Evolutionary conservation across 2,329 filamentous ascomycete species (phyloP), one percentile per base, ranked within the genome.

Genomic region (Fusarium sp.): DNA sequence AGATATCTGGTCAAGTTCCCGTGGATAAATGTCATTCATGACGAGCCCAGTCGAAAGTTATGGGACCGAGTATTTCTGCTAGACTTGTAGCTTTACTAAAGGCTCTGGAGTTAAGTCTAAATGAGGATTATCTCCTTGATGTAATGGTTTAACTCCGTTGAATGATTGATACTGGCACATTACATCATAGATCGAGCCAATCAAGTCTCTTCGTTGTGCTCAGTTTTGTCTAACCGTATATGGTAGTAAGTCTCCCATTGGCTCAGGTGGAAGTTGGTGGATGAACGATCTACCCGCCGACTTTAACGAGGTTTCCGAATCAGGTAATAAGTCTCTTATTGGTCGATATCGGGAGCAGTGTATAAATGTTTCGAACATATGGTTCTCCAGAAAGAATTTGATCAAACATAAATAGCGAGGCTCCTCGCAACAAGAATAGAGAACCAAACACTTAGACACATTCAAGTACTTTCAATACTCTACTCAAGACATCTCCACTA

Each of bases 211-310:
- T 4, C 2, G 15, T 4, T 0, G 5, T 56, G 1, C 0, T 9
- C 4, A 23, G 3, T 5, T 6, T 3, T 7, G 7, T 17, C 49
- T 62, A 38, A 20, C 58, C 42, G 0, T 1, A 56, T 62, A 0
- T 32, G 11, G 58, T 39, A 62, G 12, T 9, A 62, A 55, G 24
- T 62, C 58, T 62, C 56, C 3, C 7, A 62, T 62, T 62, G 56
- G 58, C 5, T 17, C 7, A 19, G 0, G 2, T 6, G 4, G 2
- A 12, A 20, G 23, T 9, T 45, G 20, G 39, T 40, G 28, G 34
- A n/a, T 9, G n/a, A 3, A 36, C 3, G 28, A 24, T 48, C 26
- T 32, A 17, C 17, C 3, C 7, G 6, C 20, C 20, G 14, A 15
- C 12, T 38, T 3, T 7, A 28, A 3, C 7, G 17, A 20, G 24